phyloP scores from a whole-genome alignment of 2,329 filamentous ascomycete species.

The Dothideomycetidae sp. region DNA sequence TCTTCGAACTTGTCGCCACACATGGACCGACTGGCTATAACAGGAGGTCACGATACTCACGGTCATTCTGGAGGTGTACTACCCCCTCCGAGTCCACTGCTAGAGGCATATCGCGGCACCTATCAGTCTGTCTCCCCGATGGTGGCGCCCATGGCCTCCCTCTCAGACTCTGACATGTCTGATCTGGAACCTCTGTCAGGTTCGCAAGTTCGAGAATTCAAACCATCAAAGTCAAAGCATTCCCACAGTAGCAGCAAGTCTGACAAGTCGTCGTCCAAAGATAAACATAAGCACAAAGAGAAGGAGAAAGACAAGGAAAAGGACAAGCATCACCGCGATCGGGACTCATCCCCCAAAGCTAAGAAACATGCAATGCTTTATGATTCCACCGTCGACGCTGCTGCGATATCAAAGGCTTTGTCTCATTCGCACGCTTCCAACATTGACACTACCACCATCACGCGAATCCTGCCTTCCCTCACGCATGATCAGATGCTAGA shows the following conservation, averaged over 20 bases:
- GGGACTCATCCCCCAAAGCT: constrained; percentile 20
- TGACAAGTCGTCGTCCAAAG: constrained; percentile 9
- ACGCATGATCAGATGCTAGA: constrained; percentile 79
- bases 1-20: constrained; percentile 21
- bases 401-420: constrained; percentile 60
- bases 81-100: constrained; percentile 66
- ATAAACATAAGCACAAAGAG: constrained; percentile 5
- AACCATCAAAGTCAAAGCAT: constrained; percentile 1
- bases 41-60: constrained; percentile 30
- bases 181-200: constrained; percentile 33
- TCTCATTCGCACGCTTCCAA: constrained; percentile 41
- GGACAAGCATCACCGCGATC: too few species aligned
- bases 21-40: constrained; percentile 35
- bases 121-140: constrained; percentile 92
- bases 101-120: constrained; percentile 85
- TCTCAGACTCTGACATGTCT: constrained; percentile 39
- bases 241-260: constrained; percentile 8
- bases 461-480: constrained; percentile 71
- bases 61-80: constrained; percentile 26
- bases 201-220: constrained; percentile 15
- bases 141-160: constrained; percentile 61
- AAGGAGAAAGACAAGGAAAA: too few species aligned
- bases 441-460: constrained; percentile 56
- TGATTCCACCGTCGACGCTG: constrained; percentile 66
- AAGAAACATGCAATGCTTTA: constrained; percentile 63